These are phyloP conservation scores for Trichoderma cornu-damae DNA, from an alignment of 2,329 filamentous ascomycete genomes.

Conservation along the genomic window DNA sequence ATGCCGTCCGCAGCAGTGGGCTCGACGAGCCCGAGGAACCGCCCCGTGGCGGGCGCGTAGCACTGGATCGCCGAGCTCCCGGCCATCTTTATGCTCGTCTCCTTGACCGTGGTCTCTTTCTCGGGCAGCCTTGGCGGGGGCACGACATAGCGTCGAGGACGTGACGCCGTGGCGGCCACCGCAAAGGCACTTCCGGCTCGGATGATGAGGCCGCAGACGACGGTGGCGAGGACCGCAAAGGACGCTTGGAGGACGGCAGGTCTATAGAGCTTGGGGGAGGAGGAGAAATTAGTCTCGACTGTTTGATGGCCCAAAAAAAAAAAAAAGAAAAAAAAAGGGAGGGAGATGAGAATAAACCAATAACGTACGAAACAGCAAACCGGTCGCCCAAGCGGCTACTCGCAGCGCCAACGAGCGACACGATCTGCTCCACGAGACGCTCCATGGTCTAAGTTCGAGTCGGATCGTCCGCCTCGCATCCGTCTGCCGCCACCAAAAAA, in stretches of 20 bases:
- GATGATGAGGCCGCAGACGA: slow-evolving; percentile 31
- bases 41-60: slow-evolving; percentile 84
- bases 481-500: background rate
- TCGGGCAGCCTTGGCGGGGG: slow-evolving; percentile 57
- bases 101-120: slow-evolving; percentile 52
- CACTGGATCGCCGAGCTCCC: slow-evolving; percentile 69
- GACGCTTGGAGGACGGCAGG: slow-evolving; percentile 27
- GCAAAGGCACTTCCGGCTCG: slow-evolving; percentile 19
- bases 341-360: no score
- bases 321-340: background rate
- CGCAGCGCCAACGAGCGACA: background rate
- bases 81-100: slow-evolving; percentile 58
- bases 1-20: slow-evolving; percentile 72
- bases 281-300: background rate
- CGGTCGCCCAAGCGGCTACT: slow-evolving; percentile 10
- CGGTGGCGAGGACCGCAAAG: slow-evolving; percentile 27
- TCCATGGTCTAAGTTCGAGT: slow-evolving; percentile 15
- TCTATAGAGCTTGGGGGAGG: slow-evolving; percentile 19
- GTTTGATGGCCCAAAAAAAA: no score
- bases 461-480: background rate
- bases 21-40: slow-evolving; percentile 72
- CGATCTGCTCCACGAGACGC: slow-evolving; percentile 10
- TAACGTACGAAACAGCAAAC: slow-evolving; percentile 25
- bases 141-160: slow-evolving; percentile 55
- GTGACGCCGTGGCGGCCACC: slow-evolving; percentile 30